Evolutionary conservation across 192 early-diverging fungal species (phyloP), one percentile per base, ranked within the genome.

Genomic region (Entomortierella beljakovae): DNA sequence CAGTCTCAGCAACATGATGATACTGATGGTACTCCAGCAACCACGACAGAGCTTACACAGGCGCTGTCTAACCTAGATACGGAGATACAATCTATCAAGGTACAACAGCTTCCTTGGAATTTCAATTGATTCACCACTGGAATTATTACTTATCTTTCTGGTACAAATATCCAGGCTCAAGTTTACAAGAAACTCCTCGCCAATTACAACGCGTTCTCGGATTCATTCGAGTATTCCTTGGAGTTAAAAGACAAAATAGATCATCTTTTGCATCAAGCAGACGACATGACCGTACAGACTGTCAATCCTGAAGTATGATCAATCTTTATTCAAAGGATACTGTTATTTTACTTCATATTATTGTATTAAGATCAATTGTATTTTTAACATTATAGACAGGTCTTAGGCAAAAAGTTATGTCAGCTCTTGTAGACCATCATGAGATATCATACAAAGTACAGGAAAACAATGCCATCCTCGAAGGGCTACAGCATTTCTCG

Each of bases 141-240:
- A 38, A 38, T 38, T 38, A 38, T n/a, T n/a, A n/a, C n/a, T n/a
- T n/a, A n/a, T n/a, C n/a, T n/a, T n/a, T n/a, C n/a, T n/a, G n/a
- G n/a, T n/a, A n/a, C n/a, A n/a, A n/a, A n/a, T n/a, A n/a, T n/a
- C n/a, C n/a, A 79, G 75, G 61, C 67, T 11, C 75, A 79, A 61
- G 67, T 79, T 6, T 79, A 79, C 56, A 79, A 70, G 29, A 79
- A 70, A n/a, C 67, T 79, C 0, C 75, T 79, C n/a, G 68, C 61
- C 28, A 79, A 79, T 51, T 79, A 69, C 46, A 63, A 49, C 52
- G 66, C 60, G 6, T 79, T 79, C 57, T 64, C 75, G 15, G 66
- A 79, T 1, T 65, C 66, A 16, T 70, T 70, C 32, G 75, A 79
- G 33, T 60, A 65, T 25, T 70, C 75, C 15, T 42, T 79, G 18